Conservation (phyloP, 1,284 basidiomycete genomes). For the Ceratobasidium sp. region DNA sequence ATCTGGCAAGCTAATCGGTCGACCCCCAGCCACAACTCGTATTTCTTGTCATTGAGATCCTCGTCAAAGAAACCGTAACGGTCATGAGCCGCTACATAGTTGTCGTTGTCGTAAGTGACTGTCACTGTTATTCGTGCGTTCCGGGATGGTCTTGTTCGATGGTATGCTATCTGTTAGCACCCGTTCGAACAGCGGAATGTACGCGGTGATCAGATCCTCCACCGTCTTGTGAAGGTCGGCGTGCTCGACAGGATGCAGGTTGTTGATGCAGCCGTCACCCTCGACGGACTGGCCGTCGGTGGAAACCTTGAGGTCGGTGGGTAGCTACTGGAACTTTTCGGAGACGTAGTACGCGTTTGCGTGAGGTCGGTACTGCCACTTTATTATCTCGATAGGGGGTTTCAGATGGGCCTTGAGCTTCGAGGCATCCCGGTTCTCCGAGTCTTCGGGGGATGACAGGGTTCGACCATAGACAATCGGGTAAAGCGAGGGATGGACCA, state of each 20-base stretch:
- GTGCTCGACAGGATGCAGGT: too few species aligned
- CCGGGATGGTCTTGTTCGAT: too few species aligned
- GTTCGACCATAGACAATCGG: constrained; percentile 51
- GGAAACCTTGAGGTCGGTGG: constrained; percentile 49
- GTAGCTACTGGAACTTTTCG: too few species aligned
- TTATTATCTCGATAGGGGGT: too few species aligned
- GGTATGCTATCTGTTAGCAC: too few species aligned
- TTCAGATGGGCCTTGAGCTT: neutral
- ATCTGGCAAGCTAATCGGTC: constrained; percentile 41
- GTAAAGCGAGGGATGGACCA: too few species aligned
- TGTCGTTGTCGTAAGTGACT: neutral
- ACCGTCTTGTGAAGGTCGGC: constrained; percentile 43
- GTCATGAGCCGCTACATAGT: neutral
- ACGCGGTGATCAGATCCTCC: constrained; percentile 42
- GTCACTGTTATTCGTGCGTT: too few species aligned
- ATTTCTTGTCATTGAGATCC: constrained; percentile 8
- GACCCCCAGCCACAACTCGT: constrained; percentile 28
- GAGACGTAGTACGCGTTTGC: too few species aligned
- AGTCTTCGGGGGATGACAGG: constrained; percentile 8
- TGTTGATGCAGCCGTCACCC: too few species aligned
- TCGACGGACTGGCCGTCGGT: too few species aligned
- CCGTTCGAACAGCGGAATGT: constrained; percentile 47
- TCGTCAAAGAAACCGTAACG: neutral
- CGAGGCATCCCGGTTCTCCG: neutral
- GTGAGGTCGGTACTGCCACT: too few species aligned